Evolutionary conservation across 345 rosid species (phyloP).

Genomic region (Rhizophora apiculata): DNA sequence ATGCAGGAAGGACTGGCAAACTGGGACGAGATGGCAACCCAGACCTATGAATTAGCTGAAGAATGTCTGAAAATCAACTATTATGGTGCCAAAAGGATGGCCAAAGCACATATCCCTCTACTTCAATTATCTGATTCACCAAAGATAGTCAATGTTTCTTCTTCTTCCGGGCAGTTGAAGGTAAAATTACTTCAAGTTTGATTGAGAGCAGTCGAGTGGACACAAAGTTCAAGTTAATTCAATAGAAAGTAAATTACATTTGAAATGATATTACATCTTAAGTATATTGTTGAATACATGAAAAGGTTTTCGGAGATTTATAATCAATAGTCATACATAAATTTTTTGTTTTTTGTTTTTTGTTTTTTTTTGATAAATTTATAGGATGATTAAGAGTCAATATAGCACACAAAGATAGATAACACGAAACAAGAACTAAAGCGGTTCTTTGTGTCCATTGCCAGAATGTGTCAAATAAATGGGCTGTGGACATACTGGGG

Average conservation of each 20-base stretch:
- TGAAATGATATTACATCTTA: no score
- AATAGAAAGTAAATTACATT: no score
- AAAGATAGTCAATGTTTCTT: constrained; percentile 36
- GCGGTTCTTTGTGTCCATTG: neutral
- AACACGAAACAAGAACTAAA: no score
- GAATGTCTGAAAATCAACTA: constrained; percentile 20
- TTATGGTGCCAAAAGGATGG: constrained; percentile 22
- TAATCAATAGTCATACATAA: no score
- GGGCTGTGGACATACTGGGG: constrained; percentile 19
- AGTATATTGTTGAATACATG: no score
- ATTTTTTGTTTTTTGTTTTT: neutral
- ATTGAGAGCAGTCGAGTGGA: no score
- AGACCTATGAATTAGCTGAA: constrained; percentile 8
- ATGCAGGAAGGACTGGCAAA: constrained; percentile 3
- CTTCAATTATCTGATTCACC: constrained; percentile 27
- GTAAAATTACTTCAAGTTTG: neutral
- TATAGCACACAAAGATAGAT: no score
- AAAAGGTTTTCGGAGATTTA: no score
- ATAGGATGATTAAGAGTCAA: no score
- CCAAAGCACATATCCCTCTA: constrained; percentile 15
- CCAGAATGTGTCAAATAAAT: constrained; percentile 27
- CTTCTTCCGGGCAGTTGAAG: constrained; percentile 14
- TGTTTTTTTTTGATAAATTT: no score
- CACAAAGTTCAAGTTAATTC: no score
- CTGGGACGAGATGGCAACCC: neutral